phyloP scores from a whole-genome alignment of 208 protist genomes.

The Lotmaria passim region DNA sequence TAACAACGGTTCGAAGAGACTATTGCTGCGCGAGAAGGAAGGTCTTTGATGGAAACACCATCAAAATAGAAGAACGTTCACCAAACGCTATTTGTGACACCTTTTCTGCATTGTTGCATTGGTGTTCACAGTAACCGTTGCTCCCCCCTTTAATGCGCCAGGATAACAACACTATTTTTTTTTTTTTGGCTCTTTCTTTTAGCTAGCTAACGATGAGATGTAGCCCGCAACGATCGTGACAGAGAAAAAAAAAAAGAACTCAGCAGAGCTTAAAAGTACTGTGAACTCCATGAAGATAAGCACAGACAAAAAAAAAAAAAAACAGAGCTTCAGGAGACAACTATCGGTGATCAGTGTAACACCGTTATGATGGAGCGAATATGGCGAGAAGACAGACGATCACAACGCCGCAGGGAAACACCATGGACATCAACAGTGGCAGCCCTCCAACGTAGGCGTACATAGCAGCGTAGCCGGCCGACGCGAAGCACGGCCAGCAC shows the following conservation, averaged over 20 bases:
- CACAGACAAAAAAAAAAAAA: neutral
- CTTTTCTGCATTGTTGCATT: too few relatives aligned
- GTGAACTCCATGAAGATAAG: too few relatives aligned
- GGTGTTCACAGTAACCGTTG: too few relatives aligned
- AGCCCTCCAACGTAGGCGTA: slow-evolving; percentile 63
- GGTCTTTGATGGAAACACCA: neutral
- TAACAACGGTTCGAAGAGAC: too few relatives aligned
- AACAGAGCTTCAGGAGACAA: neutral
- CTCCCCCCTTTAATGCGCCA: too few relatives aligned
- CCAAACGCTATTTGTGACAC: too few relatives aligned
- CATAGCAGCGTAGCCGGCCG: slow-evolving; percentile 48
- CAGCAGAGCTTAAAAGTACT: too few relatives aligned
- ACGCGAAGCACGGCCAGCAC: slow-evolving; percentile 53
- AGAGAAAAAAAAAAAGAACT: neutral
- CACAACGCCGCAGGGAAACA: slow-evolving; percentile 50
- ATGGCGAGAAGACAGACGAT: slow-evolving; percentile 30
- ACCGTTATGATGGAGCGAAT: slow-evolving; percentile 8
- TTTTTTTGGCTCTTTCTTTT: too few relatives aligned
- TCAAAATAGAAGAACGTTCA: neutral
- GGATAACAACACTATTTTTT: too few relatives aligned
- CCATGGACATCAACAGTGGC: slow-evolving; percentile 55
- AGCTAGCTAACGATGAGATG: too few relatives aligned
- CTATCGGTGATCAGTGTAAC: neutral
- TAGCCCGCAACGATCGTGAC: too few relatives aligned
- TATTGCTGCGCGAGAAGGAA: neutral